Evolutionary conservation across 176 grass and related monocot species (phyloP).

Genomic region (Aegilops bicornis): DNA sequence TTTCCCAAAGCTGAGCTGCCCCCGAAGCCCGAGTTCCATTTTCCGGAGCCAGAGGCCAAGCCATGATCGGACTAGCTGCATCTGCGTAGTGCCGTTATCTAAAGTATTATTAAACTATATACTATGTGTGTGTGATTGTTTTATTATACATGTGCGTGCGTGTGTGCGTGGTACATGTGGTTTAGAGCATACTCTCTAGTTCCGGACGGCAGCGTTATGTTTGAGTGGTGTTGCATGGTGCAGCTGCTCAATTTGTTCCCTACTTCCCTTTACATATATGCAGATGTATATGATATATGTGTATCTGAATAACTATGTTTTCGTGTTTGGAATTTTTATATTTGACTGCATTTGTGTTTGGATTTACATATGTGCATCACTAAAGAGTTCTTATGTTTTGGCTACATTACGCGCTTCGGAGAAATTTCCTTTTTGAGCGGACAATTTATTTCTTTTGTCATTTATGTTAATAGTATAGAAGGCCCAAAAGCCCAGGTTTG

Average conservation of each 20-base stretch:
- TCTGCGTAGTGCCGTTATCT: neutral
- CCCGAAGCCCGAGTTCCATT: constrained; percentile 15
- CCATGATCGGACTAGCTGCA: neutral
- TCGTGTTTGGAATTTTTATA: neutral
- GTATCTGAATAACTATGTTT: too few relatives aligned
- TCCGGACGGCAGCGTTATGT: neutral
- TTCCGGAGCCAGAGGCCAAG: neutral
- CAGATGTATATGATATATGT: too few relatives aligned
- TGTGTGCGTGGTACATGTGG: too few relatives aligned
- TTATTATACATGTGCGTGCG: too few relatives aligned
- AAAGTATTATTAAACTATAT: neutral
- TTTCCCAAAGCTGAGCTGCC: constrained; percentile 8
- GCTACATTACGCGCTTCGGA: neutral
- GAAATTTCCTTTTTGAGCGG: too few relatives aligned
- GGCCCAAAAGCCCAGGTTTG: neutral
- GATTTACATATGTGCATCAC: neutral
- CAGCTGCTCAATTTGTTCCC: neutral
- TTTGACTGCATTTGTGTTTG: neutral
- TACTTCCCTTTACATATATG: too few relatives aligned
- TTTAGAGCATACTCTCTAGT: neutral
- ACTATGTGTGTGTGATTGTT: too few relatives aligned
- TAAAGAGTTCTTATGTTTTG: neutral
- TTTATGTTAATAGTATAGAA: neutral
- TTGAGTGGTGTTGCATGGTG: neutral
- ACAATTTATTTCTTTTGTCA: too few relatives aligned